Base-by-base conservation (phyloP, 495 filamentous ascomycete species). In the Staphylotrichum tortipilum region DNA sequence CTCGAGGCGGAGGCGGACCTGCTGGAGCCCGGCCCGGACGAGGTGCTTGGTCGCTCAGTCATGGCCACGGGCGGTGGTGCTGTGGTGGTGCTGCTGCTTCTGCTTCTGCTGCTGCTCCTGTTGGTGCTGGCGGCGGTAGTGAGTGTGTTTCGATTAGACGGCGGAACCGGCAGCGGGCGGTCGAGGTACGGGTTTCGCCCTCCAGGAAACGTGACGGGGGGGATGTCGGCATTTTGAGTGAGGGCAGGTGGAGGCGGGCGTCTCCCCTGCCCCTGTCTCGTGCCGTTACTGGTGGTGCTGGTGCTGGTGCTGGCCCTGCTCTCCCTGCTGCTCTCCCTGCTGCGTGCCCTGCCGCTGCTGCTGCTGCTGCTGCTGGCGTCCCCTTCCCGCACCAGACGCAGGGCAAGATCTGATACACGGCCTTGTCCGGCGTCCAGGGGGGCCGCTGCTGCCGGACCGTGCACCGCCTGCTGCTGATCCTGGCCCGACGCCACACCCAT, bases 371-470 rank as follows among this genome's bases (percentile, higher is more conserved):
- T 50, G 45, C 44, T 61, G 54, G 58, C 44, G 47, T 59, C 43
- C 53, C 30, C 53, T 40, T n/a, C n/a, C n/a, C n/a, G n/a, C n/a
- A n/a, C n/a, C n/a, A 42, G 52, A 50, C 57, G 68, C 68, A 67
- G 53, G 56, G 61, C 51, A 57, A 56, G 55, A 62, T 65, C 68
- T 73, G 71, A 73, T 61, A 74, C 69, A 71, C 39, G 44, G 56
- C 61, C 69, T 64, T 57, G 70, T 63, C 60, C 54, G 35, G 56
- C 55, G 54, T 58, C 60, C 41, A 64, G 43, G 39, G 34, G 57
- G 63, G 67, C 62, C 64, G 63, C 63, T 61, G 55, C 58, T 52
- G 53, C 57, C 56, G 65, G 61, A 57, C 63, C 67, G 60, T 69
- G 65, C 66, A 61, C 60, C 44, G 47, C n/a, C n/a, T n/a, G n/a